Base-by-base conservation (phyloP, 495 filamentous ascomycete species). In the Aspergillus cavernicola region DNA sequence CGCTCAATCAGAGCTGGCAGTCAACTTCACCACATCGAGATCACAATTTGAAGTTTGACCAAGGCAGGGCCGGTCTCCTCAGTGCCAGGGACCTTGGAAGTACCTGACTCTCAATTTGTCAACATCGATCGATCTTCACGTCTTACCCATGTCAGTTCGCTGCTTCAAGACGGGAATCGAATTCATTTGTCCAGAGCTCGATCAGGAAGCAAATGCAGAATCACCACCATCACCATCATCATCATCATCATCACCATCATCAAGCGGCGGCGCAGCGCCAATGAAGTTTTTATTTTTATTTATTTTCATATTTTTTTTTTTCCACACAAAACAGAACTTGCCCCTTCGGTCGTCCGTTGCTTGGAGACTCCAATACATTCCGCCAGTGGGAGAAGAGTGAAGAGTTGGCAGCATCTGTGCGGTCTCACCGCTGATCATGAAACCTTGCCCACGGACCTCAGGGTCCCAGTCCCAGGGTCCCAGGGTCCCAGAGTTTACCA, bases 371-470 rank as follows among this genome's bases (percentile, higher is more conserved):
- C 24, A 51, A 33, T 35, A 50, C 26, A 24, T 37, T 43, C 8
- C 50, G 46, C 36, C 44, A 52, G 26, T 38, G 44, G 39, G 50
- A 37, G 50, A 29, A 28, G 26, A 29, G 5, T 5, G 26, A 26
- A 47, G 22, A 55, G 20, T 28, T 24, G 19, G 19, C 42, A 37
- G 28, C 26, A 39, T 24, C 39, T 36, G 42, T 51, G 23, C 33
- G 46, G 38, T 32, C 38, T 58, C 50, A 58, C 56, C 56, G 56
- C 56, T 22, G 56, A 58, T 58, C 55, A 16, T 43, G 23, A 29
- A 37, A 31, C 35, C 20, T 47, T 33, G 22, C 18, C 31, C 37
- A 37, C 19, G 29, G 50, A 29, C n/a, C 50, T n/a, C n/a, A n/a
- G n/a, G n/a, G n/a, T n/a, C n/a, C n/a, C n/a, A n/a, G n/a, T n/a